A percentile compares a stretch with the other conserved stretches of the same genome.
phyloP scores from a whole-genome alignment of 805 yeast genomes.

The Candida insectalens region DNA sequence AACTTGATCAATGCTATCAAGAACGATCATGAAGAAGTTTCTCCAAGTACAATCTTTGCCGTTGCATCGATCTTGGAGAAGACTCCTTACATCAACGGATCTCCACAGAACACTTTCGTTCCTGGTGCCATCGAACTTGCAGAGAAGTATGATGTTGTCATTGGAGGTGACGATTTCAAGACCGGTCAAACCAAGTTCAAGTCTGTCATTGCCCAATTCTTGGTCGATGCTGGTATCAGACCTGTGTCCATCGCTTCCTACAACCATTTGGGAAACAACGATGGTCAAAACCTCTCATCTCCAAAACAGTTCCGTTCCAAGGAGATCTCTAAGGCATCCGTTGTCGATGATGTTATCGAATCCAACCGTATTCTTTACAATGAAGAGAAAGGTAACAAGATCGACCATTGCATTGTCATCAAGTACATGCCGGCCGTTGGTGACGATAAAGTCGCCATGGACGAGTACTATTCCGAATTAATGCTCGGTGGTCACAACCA shows the following conservation, averaged over 20 bases:
- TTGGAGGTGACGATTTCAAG: constrained; percentile 97
- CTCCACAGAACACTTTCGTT: constrained; percentile 95
- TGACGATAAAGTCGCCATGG: constrained; percentile 97
- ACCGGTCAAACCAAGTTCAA: constrained; percentile 93
- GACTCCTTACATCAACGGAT: constrained; percentile 88
- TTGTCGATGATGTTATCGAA: constrained; percentile 88
- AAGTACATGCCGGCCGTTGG: constrained; percentile 92
- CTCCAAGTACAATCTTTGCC: constrained; percentile 92
- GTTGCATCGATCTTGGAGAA: constrained; percentile 85
- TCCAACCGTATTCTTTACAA: constrained; percentile 80
- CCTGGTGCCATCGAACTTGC: constrained; percentile 92
- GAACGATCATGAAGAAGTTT: constrained; percentile 68
- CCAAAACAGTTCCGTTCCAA: constrained; percentile 92
- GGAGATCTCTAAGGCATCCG: constrained; percentile 89
- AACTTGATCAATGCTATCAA: constrained; percentile 68
- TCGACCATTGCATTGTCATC: constrained; percentile 93
- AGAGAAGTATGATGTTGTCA: constrained; percentile 61
- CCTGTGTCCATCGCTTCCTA: constrained; percentile 92
- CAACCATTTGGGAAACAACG: constrained; percentile 94
- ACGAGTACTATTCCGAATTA: constrained; percentile 91
- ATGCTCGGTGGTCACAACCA: constrained; percentile 98
- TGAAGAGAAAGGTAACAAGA: constrained; percentile 62
- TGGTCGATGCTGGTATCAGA: constrained; percentile 95
- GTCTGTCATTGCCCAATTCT: constrained; percentile 92
- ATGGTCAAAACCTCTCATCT: constrained; percentile 85